Percentiles rank a stretch among this genome's conserved stretches.
These are phyloP conservation scores for Hippophae gyantsensis DNA, from an alignment of 306 rosid species.

Conservation along the genomic window DNA sequence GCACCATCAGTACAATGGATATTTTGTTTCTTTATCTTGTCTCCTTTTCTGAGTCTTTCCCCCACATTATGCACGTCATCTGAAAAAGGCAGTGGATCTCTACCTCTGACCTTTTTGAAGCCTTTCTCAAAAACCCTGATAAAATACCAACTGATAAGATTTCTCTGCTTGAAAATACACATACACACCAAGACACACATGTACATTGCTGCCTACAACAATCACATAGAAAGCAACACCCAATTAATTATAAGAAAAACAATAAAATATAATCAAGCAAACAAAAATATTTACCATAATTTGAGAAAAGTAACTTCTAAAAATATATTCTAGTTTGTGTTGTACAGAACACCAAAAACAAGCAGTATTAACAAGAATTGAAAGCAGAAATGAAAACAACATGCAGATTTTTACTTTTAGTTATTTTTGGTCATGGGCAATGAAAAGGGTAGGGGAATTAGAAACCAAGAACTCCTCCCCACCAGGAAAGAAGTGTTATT, in stretches of 20 bases:
- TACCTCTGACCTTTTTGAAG: constrained; percentile 33
- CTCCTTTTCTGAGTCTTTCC: constrained; percentile 43
- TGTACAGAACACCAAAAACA: too few species aligned
- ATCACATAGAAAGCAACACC: not conserved
- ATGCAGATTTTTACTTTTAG: too few species aligned
- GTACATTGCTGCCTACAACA: not conserved
- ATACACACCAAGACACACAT: not conserved
- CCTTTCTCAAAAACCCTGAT: constrained; percentile 50
- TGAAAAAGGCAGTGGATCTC: constrained; percentile 34
- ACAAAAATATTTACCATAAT: not conserved
- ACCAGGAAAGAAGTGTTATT: too few species aligned
- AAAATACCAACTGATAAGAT: constrained; percentile 23
- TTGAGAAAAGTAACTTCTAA: not conserved
- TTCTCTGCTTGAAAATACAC: constrained; percentile 3
- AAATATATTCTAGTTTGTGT: not conserved
- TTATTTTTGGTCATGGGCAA: too few species aligned
- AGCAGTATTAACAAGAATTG: too few species aligned
- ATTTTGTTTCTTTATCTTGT: constrained; percentile 38
- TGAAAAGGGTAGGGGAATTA: too few species aligned
- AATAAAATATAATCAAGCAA: not conserved
- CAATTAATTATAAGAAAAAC: constrained; percentile 2
- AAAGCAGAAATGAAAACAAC: too few species aligned
- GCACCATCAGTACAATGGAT: constrained; percentile 50
- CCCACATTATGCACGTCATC: constrained; percentile 34
- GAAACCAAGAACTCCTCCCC: too few species aligned